Base-by-base conservation (phyloP, 2,329 filamentous ascomycete species). In the Bipolaris victoriae region DNA sequence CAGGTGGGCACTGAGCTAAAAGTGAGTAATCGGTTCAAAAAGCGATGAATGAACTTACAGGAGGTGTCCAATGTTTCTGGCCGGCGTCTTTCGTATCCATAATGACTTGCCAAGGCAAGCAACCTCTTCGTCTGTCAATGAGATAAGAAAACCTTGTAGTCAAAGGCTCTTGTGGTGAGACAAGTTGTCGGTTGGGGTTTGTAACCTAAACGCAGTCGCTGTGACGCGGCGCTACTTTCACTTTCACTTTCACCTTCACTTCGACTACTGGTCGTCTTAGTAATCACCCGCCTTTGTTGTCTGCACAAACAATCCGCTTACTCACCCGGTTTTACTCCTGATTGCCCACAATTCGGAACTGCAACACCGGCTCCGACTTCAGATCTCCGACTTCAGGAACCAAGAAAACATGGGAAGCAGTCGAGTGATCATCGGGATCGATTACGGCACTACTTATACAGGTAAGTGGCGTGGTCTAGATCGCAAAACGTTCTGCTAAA, bases 401-500 rank as follows among this genome's bases (percentile, higher is more conserved):
- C 11, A 11, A 31, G n/a, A 20, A 7, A 49, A 26, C 13, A 59
- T 58, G 52, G 1, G 13, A 1, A 11, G 24, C n/a, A 61, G 52
- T 40, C 40, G 52, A 2, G n/a, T 61, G 5, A 9, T 64, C 5
- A 18, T 57, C 10, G 65, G 65, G n/a, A 44, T 70, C 0, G 68
- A 70, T 35, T 66, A 64, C 41, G 68, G 68, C 49, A 68, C 65
- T 0, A 70, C 68, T 0, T 68, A 61, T 43, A 70, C 65, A 13
- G 66, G 65, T 62, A 45, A 52, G 29, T 44, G 16, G 0, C 57
- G 54, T 39, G 16, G 15, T 45, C 3, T 3, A n/a, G 3, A n/a
- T 31, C 6, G 9, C 4, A 26, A 2, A 18, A 6, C 16, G n/a
- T 10, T 9, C 18, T 13, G 24, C 10, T 45, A 11, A 39, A 35